Conservation (phyloP, 2,329 filamentous ascomycete species). For the Didymella lethalis region DNA sequence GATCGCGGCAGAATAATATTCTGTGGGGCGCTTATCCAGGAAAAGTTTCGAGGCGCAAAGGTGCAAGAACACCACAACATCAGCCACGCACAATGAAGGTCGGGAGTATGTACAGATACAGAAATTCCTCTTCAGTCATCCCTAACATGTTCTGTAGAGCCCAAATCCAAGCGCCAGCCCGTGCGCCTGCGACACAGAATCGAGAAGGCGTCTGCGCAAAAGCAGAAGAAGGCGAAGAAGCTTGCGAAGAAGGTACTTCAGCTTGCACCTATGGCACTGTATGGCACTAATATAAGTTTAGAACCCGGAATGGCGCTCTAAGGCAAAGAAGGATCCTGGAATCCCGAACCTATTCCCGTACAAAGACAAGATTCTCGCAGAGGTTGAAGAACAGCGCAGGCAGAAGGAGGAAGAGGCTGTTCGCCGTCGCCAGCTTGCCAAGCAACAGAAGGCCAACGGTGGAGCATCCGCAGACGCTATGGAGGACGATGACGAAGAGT, state of each 20-base stretch:
- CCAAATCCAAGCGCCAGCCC: slow-evolving; percentile 90
- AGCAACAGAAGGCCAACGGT: slow-evolving; percentile 52
- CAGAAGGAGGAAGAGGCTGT: slow-evolving; percentile 79
- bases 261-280: background rate
- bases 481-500: slow-evolving; percentile 48
- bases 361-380: slow-evolving; percentile 92
- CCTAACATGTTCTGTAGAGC: slow-evolving; percentile 66
- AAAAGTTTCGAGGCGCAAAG: slow-evolving; percentile 32
- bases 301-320: slow-evolving; percentile 95
- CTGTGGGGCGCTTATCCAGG: background rate
- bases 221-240: slow-evolving; percentile 90
- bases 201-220: slow-evolving; percentile 86
- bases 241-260: slow-evolving; percentile 76
- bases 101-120: slow-evolving; percentile 48
- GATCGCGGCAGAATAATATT: slow-evolving; percentile 3
- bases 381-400: slow-evolving; percentile 88
- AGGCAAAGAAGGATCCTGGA: slow-evolving; percentile 95
- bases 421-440: slow-evolving; percentile 73
- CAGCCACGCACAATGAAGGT: slow-evolving; percentile 49
- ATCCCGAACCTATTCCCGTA: slow-evolving; percentile 98
- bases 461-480: slow-evolving; percentile 47
- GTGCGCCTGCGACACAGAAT: slow-evolving; percentile 95
- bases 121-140: background rate
- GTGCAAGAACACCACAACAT: slow-evolving; percentile 21
- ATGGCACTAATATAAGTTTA: slow-evolving; percentile 44